Evolutionary conservation across 306 rosid genomes (phyloP).

Genomic region (Castanospermum australe): DNA sequence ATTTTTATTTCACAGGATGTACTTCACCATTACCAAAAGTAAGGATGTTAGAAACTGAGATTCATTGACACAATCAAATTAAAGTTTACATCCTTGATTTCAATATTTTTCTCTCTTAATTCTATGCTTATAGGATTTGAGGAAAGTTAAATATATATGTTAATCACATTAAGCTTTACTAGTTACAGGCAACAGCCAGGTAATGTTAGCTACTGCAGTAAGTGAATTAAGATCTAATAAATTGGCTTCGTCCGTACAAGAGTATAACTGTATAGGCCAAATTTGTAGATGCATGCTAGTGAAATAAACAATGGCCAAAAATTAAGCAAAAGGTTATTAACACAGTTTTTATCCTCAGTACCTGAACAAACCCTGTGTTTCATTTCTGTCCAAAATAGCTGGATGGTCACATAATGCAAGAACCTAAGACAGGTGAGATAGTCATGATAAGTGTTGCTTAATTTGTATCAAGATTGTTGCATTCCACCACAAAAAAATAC

Average conservation of each 20-base stretch:
- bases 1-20: not conserved
- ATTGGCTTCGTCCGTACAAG: not conserved
- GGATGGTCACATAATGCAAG: constrained; percentile 74
- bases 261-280: not conserved
- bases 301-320: not conserved
- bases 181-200: not conserved
- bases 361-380: constrained; percentile 75
- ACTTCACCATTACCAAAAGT: not conserved
- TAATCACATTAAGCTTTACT: not conserved
- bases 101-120: not conserved
- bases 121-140: not conserved
- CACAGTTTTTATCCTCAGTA: constrained; percentile 1
- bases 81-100: not conserved
- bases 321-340: not conserved
- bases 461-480: not conserved
- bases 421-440: constrained; percentile 34
- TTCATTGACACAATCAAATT: not conserved
- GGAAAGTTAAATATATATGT: not conserved
- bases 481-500: not conserved
- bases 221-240: not conserved
- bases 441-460: not conserved
- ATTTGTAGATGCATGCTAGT: not conserved
- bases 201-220: not conserved
- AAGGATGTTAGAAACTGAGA: not conserved
- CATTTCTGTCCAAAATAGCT: constrained; percentile 55